Base-by-base conservation (phyloP, 352 stramenopile species). In the Pythium aphanidermatum region DNA sequence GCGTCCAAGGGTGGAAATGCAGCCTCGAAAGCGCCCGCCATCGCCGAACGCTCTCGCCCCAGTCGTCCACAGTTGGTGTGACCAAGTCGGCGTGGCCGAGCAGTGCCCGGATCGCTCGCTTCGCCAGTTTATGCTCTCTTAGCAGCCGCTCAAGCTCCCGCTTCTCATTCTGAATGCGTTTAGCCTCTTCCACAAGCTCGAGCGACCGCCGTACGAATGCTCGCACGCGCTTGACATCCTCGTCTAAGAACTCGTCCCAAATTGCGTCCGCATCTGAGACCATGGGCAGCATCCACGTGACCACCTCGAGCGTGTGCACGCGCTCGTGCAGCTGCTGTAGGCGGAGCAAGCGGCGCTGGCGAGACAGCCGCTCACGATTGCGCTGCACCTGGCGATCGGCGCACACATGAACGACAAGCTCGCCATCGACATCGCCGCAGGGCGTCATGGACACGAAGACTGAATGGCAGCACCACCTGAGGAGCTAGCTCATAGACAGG, bases 161-260 rank as follows among this genome's bases (percentile, higher is more conserved):
- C 7, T 46, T 45, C 13, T 47, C 9, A 5, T 23, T 17, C 2
- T 19, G 2, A 2, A 55, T 27, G 8, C 11, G 28, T 12, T 25
- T 16, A 19, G 19, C 29, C 6, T 31, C 23, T 19, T 3, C 13
- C 6, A 21, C 30, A 24, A 25, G 20, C 5, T 29, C 30, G 27
- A 4, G 11, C 12, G 43, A 24, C 4, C 23, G 23, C 2, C 37
- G 36, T 7, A 55, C n/a, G 2, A 36, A 12, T 1, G 16, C 24
- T 10, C 47, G 37, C 3, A 48, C 23, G 21, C 21, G 29, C 37
- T 48, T 42, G 1, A 30, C 20, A 24, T 55, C 47, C 23, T 28
- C 47, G 24, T 42, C 30, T 14, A 55, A 7, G 31, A 31, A 47
- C n/a, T 34, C 38, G 24, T 55, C 46, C 37, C 39, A 42, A 14